These are phyloP conservation scores for Trichoderma sp. DNA, from an alignment of 2,329 filamentous ascomycete genomes.

Conservation along the genomic window DNA sequence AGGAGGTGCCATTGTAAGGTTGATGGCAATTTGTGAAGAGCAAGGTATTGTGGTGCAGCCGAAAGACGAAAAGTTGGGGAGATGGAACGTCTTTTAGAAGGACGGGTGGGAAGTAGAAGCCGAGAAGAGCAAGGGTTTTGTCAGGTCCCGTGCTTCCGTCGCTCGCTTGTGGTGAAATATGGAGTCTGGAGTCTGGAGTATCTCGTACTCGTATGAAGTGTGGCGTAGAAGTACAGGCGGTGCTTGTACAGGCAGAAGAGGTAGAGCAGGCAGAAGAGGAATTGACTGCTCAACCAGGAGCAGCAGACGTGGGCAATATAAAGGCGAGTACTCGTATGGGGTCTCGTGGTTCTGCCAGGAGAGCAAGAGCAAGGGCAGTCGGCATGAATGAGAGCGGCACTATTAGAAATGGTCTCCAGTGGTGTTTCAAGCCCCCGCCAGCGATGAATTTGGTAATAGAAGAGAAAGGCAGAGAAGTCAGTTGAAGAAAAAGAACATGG, in stretches of 20 bases:
- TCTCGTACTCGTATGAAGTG: background rate
- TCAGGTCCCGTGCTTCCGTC: slow-evolving; percentile 2
- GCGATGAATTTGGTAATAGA: background rate
- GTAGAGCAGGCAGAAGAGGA: background rate
- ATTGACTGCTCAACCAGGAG: background rate
- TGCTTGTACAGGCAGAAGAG: background rate
- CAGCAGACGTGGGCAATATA: slow-evolving; percentile 9
- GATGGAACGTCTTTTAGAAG: slow-evolving; percentile 1
- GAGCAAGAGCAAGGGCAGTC: background rate
- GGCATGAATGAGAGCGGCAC: background rate
- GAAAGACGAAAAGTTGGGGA: background rate
- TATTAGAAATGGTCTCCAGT: background rate
- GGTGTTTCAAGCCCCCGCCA: background rate
- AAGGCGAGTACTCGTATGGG: background rate
- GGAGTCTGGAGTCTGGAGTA: background rate
- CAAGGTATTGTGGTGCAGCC: background rate
- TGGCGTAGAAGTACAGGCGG: background rate
- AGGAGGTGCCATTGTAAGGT: slow-evolving; percentile 1
- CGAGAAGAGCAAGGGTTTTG: slow-evolving; percentile 1
- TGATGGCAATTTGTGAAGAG: background rate
- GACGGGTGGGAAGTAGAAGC: background rate
- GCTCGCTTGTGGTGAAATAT: slow-evolving; percentile 3
- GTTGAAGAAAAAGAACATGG: background rate
- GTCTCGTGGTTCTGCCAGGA: background rate
- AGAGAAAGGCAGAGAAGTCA: background rate